These are phyloP conservation scores for Phytophthora aleatoria DNA, from an alignment of 352 stramenopile species.

Conservation along the genomic window DNA sequence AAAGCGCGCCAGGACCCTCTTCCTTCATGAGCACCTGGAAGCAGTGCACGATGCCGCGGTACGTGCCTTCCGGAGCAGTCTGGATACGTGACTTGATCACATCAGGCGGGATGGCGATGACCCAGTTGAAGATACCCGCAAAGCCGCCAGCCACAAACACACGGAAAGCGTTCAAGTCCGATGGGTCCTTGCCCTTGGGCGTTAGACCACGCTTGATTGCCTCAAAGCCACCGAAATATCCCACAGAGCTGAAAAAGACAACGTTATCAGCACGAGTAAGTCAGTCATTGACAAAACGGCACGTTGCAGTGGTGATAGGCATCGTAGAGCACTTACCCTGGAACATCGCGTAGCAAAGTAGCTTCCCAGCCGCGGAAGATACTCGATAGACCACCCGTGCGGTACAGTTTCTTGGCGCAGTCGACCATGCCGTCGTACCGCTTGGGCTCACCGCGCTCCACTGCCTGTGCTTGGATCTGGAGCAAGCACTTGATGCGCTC, in stretches of 20 bases:
- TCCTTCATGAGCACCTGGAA: slow-evolving; percentile 94
- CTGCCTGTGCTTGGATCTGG: slow-evolving; percentile 91
- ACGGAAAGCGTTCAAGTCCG: slow-evolving; percentile 86
- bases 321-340: slow-evolving; percentile 69
- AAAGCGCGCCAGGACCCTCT: slow-evolving; percentile 93
- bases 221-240: slow-evolving; percentile 96
- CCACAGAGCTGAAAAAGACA: slow-evolving; percentile 72
- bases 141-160: slow-evolving; percentile 95
- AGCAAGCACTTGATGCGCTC: slow-evolving; percentile 97
- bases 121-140: slow-evolving; percentile 95
- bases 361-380: slow-evolving; percentile 95
- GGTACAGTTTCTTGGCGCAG: slow-evolving; percentile 94
- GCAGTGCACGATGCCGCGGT: slow-evolving; percentile 92
- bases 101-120: slow-evolving; percentile 94
- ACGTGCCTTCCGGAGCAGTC: slow-evolving; percentile 95
- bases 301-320: not conserved
- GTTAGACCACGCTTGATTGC: slow-evolving; percentile 90
- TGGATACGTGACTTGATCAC: slow-evolving; percentile 98
- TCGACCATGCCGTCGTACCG: slow-evolving; percentile 96
- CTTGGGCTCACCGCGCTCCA: slow-evolving; percentile 75
- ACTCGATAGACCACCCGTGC: slow-evolving; percentile 90
- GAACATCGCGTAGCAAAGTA: slow-evolving; percentile 94
- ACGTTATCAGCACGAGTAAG: not conserved
- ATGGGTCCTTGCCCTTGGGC: slow-evolving; percentile 76
- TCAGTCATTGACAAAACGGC: not conserved